Evolutionary conservation across 768 basidiomycete genomes (phyloP), one percentile per base, ranked within the genome.

Genomic region (Pleurotus giganteus): DNA sequence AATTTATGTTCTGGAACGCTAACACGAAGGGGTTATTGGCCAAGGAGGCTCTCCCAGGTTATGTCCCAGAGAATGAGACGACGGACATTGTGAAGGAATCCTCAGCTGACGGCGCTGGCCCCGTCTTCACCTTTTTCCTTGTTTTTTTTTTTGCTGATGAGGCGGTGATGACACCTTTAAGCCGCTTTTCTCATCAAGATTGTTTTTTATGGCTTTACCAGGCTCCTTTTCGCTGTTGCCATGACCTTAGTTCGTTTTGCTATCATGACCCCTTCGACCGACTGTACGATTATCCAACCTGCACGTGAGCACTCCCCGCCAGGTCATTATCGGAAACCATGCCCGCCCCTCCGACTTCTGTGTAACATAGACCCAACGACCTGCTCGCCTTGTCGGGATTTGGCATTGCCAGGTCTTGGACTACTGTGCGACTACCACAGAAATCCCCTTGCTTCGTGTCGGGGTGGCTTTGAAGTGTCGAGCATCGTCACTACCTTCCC

Each of bases 1-100:
- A 91, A 27, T 96, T 96, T 62, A 98, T 97, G 95, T 97, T 98
- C 81, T 86, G 89, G 60, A 85, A 84, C 57, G 79, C 84, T 1
- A 88, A 93, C 58, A 88, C 84, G 66, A 82, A 85, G 58, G 86
- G 79, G 4, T 61, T 88, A 37, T 70, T 81, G 32, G 89, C 91
- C 59, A 94, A 94, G 74, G 93, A 96, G 61, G 81, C 85, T 4
- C 72, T 96, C 1, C 84, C 93, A 1, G 90, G 89, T 0, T 91
- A 94, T 65, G 84, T 93, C 11, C 81, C 86, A 66, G 93, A 96
- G 57, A 86, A 89, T 28, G 94, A 96, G 74, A 91, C 88, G 12
- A 83, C 86, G 0, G 96, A 98, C 70, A 83, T 94, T 2, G 66
- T 95, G 63, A 90, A 88, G 69, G 93, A 94, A 71, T 81, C 81